phyloP scores from a whole-genome alignment of 73 alveolate genomes.

The Paramecium bursaria region DNA sequence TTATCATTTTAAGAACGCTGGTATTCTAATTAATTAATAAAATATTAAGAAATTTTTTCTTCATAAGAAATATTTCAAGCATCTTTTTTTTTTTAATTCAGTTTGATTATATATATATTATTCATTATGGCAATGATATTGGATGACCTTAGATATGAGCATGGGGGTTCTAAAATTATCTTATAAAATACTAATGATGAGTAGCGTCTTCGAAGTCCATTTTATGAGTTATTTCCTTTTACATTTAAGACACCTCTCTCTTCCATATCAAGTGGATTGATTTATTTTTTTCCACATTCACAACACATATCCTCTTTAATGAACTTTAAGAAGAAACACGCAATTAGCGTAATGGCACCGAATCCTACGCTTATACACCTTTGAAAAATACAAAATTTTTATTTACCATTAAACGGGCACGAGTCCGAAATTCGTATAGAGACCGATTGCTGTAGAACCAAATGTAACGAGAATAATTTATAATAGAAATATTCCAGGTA shows the following conservation, averaged over 20 bases:
- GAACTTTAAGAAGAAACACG: slow-evolving; percentile 22
- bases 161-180: too few species aligned
- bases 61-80: too few species aligned
- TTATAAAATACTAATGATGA: too few species aligned
- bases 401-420: slow-evolving; percentile 78
- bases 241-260: neutral
- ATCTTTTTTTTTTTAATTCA: too few species aligned
- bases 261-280: neutral
- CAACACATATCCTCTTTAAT: slow-evolving; percentile 36
- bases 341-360: slow-evolving; percentile 33
- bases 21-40: too few species aligned
- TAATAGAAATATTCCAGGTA: slow-evolving; percentile 14
- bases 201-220: neutral
- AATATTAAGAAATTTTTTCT: too few species aligned
- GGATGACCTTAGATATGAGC: too few species aligned
- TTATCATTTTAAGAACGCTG: too few species aligned
- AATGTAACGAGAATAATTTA: slow-evolving; percentile 53
- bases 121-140: too few species aligned
- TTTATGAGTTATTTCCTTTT: neutral
- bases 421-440: slow-evolving; percentile 56
- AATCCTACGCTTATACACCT: slow-evolving; percentile 65
- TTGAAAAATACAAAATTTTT: slow-evolving; percentile 39
- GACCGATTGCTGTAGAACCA: slow-evolving; percentile 58
- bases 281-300: neutral
- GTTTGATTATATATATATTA: too few species aligned